These are phyloP conservation scores for Haplosporangium sp. DNA, from an alignment of 371 early-diverging fungal species.

Conservation along the genomic window DNA sequence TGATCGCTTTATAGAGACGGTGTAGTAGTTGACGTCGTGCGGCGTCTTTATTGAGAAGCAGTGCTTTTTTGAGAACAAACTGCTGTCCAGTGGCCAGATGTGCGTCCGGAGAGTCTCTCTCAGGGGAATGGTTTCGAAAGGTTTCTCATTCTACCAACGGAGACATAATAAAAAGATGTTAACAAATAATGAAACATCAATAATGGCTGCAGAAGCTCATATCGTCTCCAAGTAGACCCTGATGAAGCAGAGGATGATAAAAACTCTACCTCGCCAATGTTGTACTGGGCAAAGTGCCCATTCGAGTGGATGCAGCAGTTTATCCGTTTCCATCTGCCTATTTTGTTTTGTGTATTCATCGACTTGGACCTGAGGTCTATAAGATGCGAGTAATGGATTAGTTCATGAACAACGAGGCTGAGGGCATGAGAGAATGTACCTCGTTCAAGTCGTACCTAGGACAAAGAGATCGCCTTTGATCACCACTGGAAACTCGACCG, in stretches of 20 bases:
- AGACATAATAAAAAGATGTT: background rate
- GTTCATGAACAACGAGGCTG: background rate
- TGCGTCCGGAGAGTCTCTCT: slow-evolving; percentile 55
- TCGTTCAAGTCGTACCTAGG: slow-evolving; percentile 13
- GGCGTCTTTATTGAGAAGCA: slow-evolving; percentile 64
- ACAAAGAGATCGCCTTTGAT: slow-evolving; percentile 40
- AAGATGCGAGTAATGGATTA: background rate
- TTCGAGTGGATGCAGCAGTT: slow-evolving; percentile 44
- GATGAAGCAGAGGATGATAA: background rate
- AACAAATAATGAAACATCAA: background rate
- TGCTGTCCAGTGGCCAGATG: slow-evolving; percentile 60
- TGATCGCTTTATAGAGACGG: slow-evolving; percentile 52
- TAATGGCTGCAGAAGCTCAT: background rate
- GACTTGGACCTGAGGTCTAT: slow-evolving; percentile 34
- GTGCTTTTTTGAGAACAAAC: slow-evolving; percentile 62
- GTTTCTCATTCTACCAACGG: slow-evolving; percentile 30
- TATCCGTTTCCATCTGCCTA: slow-evolving; percentile 42
- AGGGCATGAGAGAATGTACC: background rate
- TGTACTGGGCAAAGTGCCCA: slow-evolving; percentile 45
- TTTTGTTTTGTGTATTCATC: slow-evolving; percentile 30
- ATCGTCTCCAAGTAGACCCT: background rate
- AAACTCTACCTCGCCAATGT: slow-evolving; percentile 36
- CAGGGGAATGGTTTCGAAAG: slow-evolving; percentile 53
- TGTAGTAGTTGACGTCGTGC: slow-evolving; percentile 62
- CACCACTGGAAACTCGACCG: slow-evolving; percentile 35